Evolutionary conservation across 2,329 filamentous ascomycete species (phyloP).

Genomic region (Epichloe sp.): DNA sequence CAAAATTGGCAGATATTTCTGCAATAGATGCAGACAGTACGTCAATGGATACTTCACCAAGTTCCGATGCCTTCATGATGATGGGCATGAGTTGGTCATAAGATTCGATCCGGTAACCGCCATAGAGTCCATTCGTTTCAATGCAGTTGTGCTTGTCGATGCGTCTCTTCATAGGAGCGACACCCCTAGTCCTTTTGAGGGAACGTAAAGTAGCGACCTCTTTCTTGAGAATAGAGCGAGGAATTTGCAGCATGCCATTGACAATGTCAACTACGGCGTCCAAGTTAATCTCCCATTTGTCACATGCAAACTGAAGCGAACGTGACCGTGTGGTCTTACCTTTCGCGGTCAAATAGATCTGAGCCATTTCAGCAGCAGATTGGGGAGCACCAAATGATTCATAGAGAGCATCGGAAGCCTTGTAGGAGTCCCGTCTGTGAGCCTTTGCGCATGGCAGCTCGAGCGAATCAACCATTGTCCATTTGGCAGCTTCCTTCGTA

Average conservation of each 20-base stretch:
- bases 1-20: conserved; percentile 11
- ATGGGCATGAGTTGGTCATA: conserved; percentile 15
- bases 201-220: conserved; percentile 3
- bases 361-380: conserved; percentile 5
- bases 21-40: conserved; percentile 15
- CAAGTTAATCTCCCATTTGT: not conserved
- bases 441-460: conserved; percentile 6
- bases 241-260: conserved; percentile 8
- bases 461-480: conserved; percentile 1
- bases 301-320: not conserved
- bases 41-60: conserved; percentile 13
- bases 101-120: conserved; percentile 15
- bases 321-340: conserved; percentile 11
- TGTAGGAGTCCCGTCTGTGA: not conserved
- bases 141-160: conserved; percentile 8
- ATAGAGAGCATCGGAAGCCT: not conserved
- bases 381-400: not conserved
- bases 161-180: conserved; percentile 18
- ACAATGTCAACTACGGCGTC: conserved; percentile 13
- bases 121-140: conserved; percentile 5
- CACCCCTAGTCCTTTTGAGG: conserved; percentile 5
- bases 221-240: not conserved
- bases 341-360: conserved; percentile 15
- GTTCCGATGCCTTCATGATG: conserved; percentile 11
- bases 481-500: not conserved